Conservation (phyloP, 306 rosid genomes). For the Fagus sylvatica region DNA sequence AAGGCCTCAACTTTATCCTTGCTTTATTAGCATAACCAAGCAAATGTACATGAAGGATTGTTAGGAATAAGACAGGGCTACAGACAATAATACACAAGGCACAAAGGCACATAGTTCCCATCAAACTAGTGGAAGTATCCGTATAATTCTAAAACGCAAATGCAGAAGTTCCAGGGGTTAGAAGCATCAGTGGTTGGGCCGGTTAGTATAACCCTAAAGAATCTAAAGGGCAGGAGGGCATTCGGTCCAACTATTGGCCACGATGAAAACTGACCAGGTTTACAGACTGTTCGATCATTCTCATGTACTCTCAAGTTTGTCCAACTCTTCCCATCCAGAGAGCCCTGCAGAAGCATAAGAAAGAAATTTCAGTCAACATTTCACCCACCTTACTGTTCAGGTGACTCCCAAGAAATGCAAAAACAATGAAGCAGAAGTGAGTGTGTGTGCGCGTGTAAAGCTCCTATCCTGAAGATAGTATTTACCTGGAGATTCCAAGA, state of each 20-base stretch:
- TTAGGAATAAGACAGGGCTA: neutral
- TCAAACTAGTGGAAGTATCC: constrained; percentile 65
- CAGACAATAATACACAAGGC: neutral
- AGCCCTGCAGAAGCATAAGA: constrained; percentile 51
- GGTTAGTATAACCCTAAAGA: constrained; percentile 64
- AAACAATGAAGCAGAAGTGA: neutral
- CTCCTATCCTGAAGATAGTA: neutral
- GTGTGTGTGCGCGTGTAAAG: too few species aligned
- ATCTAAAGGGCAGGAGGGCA: constrained; percentile 73
- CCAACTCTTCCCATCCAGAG: constrained; percentile 88
- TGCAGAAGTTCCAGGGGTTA: constrained; percentile 72
- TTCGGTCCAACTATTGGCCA: constrained; percentile 79
- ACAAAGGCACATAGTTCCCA: neutral
- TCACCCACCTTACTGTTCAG: neutral
- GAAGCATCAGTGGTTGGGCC: constrained; percentile 70
- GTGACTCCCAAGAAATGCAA: neutral
- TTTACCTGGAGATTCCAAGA: constrained; percentile 84
- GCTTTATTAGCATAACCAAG: neutral
- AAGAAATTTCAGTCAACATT: neutral
- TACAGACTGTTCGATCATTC: constrained; percentile 71
- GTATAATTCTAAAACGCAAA: constrained; percentile 82
- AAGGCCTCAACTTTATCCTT: neutral
- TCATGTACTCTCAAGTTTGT: constrained; percentile 71
- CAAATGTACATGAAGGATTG: neutral
- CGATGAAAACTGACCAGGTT: constrained; percentile 91